phyloP scores from a whole-genome alignment of 371 early-diverging fungal species.

The Mortierella sp. region DNA sequence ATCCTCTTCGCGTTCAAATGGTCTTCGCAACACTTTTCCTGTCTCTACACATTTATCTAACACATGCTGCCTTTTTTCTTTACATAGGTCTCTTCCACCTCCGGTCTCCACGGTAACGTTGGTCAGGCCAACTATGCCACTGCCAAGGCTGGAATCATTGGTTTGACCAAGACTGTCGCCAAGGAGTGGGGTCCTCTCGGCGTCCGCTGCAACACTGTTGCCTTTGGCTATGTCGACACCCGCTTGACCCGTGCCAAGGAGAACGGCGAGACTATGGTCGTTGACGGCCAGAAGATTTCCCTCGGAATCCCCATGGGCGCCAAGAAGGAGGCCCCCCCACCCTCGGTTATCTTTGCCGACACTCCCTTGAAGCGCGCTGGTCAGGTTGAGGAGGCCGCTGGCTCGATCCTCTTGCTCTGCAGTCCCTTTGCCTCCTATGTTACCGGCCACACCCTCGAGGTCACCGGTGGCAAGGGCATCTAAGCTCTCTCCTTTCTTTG shows the following conservation, averaged over 20 bases:
- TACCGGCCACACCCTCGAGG: slow-evolving; percentile 77
- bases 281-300: slow-evolving; percentile 77
- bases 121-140: slow-evolving; percentile 75
- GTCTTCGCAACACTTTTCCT: background rate
- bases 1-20: background rate
- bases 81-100: slow-evolving; percentile 73
- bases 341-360: slow-evolving; percentile 63
- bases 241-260: slow-evolving; percentile 81
- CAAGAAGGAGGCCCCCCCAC: slow-evolving; percentile 58
- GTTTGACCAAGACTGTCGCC: slow-evolving; percentile 73
- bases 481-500: slow-evolving; percentile 39
- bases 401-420: slow-evolving; percentile 73
- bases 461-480: slow-evolving; percentile 80
- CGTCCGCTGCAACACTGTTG: slow-evolving; percentile 76
- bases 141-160: slow-evolving; percentile 71
- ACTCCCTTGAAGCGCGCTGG: slow-evolving; percentile 77
- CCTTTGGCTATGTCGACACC: slow-evolving; percentile 78
- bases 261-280: slow-evolving; percentile 72
- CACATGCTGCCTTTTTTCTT: slow-evolving; percentile 15
- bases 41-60: background rate
- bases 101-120: slow-evolving; percentile 78
- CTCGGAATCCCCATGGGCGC: slow-evolving; percentile 75
- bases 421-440: slow-evolving; percentile 74
- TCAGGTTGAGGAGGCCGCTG: slow-evolving; percentile 77
- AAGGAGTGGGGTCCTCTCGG: slow-evolving; percentile 75